Conservation (phyloP, 331 rosid species). For the Rosa hybrid region DNA sequence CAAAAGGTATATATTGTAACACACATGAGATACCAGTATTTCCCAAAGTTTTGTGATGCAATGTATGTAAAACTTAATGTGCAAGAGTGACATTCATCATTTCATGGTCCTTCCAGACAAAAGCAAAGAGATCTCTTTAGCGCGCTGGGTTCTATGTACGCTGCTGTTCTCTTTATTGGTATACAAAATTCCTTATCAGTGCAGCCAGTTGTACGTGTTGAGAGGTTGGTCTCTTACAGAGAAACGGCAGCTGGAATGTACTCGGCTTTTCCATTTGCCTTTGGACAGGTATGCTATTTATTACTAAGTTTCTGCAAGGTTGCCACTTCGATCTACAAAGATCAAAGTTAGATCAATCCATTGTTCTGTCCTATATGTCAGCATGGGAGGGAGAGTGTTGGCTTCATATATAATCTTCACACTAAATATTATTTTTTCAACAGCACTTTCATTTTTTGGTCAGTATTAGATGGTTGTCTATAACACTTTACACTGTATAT, state of each 20-base stretch:
- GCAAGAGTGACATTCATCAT: background rate
- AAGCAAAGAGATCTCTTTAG: constrained; percentile 35
- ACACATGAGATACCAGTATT: background rate
- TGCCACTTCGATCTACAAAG: background rate
- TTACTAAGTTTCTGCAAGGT: too few species aligned
- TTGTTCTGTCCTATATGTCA: background rate
- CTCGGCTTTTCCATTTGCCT: constrained; percentile 67
- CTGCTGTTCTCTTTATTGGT: constrained; percentile 64
- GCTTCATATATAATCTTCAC: too few species aligned
- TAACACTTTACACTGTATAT: background rate
- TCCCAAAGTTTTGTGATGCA: background rate
- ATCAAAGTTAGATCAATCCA: background rate
- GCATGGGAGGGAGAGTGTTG: too few species aligned
- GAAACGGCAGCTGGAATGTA: constrained; percentile 83
- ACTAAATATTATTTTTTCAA: too few species aligned
- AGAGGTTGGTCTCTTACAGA: constrained; percentile 68
- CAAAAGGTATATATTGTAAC: constrained; percentile 40
- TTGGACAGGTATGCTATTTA: constrained; percentile 24
- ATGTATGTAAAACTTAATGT: background rate
- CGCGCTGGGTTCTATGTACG: constrained; percentile 65
- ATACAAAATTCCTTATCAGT: constrained; percentile 48
- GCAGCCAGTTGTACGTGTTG: constrained; percentile 61
- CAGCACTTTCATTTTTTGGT: too few species aligned
- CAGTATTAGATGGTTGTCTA: background rate
- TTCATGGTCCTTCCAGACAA: constrained; percentile 21